Percentiles rank a stretch among this genome's conserved stretches.
phyloP scores from a whole-genome alignment of 768 basidiomycete genomes.

The Serendipita sp. region DNA sequence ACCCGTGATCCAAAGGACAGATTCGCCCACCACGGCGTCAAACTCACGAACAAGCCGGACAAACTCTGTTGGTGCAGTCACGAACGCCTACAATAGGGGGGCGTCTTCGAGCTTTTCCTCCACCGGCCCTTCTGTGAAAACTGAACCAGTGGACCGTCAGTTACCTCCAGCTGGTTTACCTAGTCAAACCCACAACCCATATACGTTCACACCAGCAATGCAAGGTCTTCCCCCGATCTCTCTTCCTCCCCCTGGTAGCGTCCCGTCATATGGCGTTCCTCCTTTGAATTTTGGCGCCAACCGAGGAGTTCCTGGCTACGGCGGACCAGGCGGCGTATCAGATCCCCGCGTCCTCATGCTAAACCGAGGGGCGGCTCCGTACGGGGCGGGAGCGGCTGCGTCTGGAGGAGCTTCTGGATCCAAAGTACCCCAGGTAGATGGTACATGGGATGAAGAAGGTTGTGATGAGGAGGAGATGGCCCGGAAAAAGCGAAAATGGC shows the following conservation, averaged over 20 bases:
- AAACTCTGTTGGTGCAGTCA: not conserved
- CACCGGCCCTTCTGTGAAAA: constrained; percentile 30
- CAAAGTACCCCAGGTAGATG: constrained; percentile 5
- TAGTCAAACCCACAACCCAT: not conserved
- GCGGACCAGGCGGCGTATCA: not conserved
- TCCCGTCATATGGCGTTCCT: not conserved
- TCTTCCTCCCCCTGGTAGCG: constrained; percentile 35
- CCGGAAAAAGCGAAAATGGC: not conserved
- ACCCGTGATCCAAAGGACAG: not conserved
- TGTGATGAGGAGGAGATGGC: not conserved
- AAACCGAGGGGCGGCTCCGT: not conserved
- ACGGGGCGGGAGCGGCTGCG: not conserved
- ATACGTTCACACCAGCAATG: constrained; percentile 17
- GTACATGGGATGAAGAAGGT: not conserved
- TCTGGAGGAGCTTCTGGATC: constrained; percentile 5
- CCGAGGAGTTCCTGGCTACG: not conserved
- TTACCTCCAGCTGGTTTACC: constrained; percentile 37
- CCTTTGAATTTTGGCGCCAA: not conserved
- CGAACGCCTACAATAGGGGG: not conserved
- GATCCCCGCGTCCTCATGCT: not conserved
- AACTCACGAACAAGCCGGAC: not conserved
- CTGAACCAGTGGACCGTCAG: constrained; percentile 55
- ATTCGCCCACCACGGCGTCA: not conserved
- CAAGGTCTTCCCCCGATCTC: constrained; percentile 44
- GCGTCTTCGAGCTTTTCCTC: not conserved